phyloP scores from a whole-genome alignment of 1,139 yeast genomes.

The Yamadazyma buinensis region DNA sequence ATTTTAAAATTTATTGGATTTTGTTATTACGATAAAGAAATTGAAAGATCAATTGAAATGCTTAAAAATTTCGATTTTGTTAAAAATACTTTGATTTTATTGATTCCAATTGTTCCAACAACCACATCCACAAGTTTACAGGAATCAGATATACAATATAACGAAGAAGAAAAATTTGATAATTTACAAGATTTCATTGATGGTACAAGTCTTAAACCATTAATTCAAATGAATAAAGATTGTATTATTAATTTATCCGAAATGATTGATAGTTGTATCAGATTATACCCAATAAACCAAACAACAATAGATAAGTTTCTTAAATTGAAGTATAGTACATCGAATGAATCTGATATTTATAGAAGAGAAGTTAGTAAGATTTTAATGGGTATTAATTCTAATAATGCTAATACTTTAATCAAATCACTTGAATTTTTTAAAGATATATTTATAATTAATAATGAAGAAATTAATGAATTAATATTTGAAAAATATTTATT shows the following conservation, averaged over 20 bases:
- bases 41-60: conserved; percentile 24
- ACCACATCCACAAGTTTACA: not conserved
- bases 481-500: conserved; percentile 39
- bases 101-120: conserved; percentile 12
- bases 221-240: conserved; percentile 20
- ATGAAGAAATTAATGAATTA: conserved; percentile 24
- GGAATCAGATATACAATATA: conserved; percentile 6
- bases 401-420: conserved; percentile 29
- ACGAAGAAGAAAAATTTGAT: conserved; percentile 4
- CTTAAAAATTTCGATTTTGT: conserved; percentile 29
- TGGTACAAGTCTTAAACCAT: conserved; percentile 8
- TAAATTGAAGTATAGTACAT: conserved; percentile 22
- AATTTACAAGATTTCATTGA: conserved; percentile 9
- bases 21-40: conserved; percentile 24
- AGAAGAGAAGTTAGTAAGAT: conserved; percentile 26
- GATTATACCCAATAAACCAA: conserved; percentile 39
- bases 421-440: conserved; percentile 23
- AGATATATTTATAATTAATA: conserved; percentile 19
- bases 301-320: conserved; percentile 36
- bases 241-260: conserved; percentile 21
- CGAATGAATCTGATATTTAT: conserved; percentile 16
- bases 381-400: conserved; percentile 27
- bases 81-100: conserved; percentile 19
- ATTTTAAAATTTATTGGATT: conserved; percentile 21
- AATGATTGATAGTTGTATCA: conserved; percentile 36